Base-by-base conservation (phyloP, 805 yeast genomes). In the Spathaspora hagerdaliae region DNA sequence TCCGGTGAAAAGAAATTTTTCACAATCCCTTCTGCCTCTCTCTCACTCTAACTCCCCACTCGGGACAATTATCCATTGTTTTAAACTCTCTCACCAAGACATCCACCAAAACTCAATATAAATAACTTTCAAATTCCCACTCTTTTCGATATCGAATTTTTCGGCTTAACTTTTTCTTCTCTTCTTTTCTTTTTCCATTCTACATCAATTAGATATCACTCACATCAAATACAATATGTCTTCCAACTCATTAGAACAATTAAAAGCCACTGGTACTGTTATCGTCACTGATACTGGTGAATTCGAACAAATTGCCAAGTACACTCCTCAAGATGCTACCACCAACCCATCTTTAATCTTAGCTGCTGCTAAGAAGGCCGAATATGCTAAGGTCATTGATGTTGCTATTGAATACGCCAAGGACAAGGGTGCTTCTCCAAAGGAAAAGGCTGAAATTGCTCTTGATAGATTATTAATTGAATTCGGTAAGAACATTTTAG, bases 201-300 rank as follows among this genome's bases (percentile, higher is more conserved):
- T 34, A 10, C 38, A 39, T 38, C 32, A 42, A 36, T 15, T 27
- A 37, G 14, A 19, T 19, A 13, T 13, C 7, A 5, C 27, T 31
- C 27, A 26, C 29, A 37, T 38, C 31, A 1, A 6, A 19, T 7
- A 44, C 35, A 44, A 19, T n/a, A 65, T 67, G 71, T 58, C 70
- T 29, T 58, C 59, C 46, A 80, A 82, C 75, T 86, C 97, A 46
- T 78, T 94, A 64, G 98, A 85, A 68, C 91, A 85, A 74, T 83
- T 94, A 65, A 94, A 92, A 72, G 90, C 95, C 54, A 69, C 97
- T 47, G 98, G 98, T 59, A 94, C 99, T 57, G 85, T 81, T 57
- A 96, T 94, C 64, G 99, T 94, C 65, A 88, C 99, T 55, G 99
- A 94, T 78, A 90, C 98, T 51, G 99, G 99, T 76, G 99, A 94